phyloP scores from a whole-genome alignment of 2,329 filamentous ascomycete genomes.

The Pseudocercospora fuligena region DNA sequence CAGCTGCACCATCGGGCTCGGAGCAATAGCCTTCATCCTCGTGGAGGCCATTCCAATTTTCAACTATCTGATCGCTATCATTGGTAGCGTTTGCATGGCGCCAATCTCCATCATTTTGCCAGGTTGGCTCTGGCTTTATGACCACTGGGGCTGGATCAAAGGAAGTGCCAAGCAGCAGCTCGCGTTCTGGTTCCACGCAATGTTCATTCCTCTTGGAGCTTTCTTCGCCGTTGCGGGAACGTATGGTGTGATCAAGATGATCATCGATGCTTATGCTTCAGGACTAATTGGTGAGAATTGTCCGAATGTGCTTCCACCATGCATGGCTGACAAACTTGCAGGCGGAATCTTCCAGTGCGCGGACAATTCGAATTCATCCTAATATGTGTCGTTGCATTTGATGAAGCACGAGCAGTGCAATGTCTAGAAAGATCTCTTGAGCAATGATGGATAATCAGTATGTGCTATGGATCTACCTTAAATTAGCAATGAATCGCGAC shows the following conservation, averaged over 20 bases:
- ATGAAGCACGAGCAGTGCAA: not conserved
- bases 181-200: slow-evolving; percentile 46
- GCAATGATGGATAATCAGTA: no score
- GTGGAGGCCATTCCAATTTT: slow-evolving; percentile 61
- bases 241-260: slow-evolving; percentile 55
- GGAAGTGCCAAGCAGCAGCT: slow-evolving; percentile 43
- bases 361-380: slow-evolving; percentile 47
- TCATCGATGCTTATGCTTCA: slow-evolving; percentile 57
- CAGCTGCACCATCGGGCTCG: slow-evolving; percentile 49
- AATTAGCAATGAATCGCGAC: no score
- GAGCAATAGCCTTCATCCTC: slow-evolving; percentile 54
- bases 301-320: not conserved
- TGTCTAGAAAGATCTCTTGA: no score
- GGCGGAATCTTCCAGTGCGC: slow-evolving; percentile 53
- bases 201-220: slow-evolving; percentile 48
- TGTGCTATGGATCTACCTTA: no score
- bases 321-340: not conserved
- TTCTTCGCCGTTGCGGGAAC: slow-evolving; percentile 56
- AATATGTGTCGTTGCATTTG: not conserved
- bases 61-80: slow-evolving; percentile 56
- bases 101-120: slow-evolving; percentile 56
- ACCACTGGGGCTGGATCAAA: slow-evolving; percentile 49
- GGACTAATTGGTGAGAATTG: slow-evolving; percentile 47
- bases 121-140: slow-evolving; percentile 58
- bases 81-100: slow-evolving; percentile 57